Evolutionary conservation across 2,329 filamentous ascomycete genomes (phyloP), one percentile per base, ranked within the genome.

Genomic region (Fusarium sp.): DNA sequence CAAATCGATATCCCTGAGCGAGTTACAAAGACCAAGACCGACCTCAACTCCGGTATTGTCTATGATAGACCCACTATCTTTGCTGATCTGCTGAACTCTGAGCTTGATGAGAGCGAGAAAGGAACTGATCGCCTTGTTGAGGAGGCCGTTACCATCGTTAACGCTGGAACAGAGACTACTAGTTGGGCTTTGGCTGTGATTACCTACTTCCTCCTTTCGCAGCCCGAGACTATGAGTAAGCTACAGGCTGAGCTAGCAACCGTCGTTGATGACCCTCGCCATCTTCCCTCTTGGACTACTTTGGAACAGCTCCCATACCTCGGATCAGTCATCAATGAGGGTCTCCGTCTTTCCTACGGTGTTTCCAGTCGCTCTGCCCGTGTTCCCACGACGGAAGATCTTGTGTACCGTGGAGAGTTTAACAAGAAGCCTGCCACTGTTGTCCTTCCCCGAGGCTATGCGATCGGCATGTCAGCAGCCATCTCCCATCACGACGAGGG

Each of bases 141-240:
- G 12, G 63, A 66, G 25, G 63, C 62, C 0, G 62, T 55, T 10
- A 47, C 63, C 14, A 43, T 66, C 2, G 49, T 66, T 6, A 66
- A 66, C 1, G 63, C 63, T 8, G 63, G 63, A 3, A 66, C 63
- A 5, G 63, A 66, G n/a, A 66, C 63, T 0, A 66, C 63, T 0
- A 66, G 62, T 8, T 66, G 63, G 63, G 44, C 63, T 1, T 42
- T 66, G n/a, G 62, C 62, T 42, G 63, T 66, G 6, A 66, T 66
- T 0, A 66, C 63, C 2, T 66, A 66, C 2, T 66, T 66, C 1
- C 63, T 66, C 2, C 8, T 66, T 4, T 66, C 63, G 0, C 63
- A 62, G 7, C 62, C 62, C 1, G 55, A 62, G 3, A 61, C 43
- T 22, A 12, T 66, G 5, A 7, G 6, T 0, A 66, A 51, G 8